A percentile compares a stretch with the other conserved stretches of the same genome.
Evolutionary conservation across 306 rosid species (phyloP).

Genomic region (Luffa aegyptiaca): DNA sequence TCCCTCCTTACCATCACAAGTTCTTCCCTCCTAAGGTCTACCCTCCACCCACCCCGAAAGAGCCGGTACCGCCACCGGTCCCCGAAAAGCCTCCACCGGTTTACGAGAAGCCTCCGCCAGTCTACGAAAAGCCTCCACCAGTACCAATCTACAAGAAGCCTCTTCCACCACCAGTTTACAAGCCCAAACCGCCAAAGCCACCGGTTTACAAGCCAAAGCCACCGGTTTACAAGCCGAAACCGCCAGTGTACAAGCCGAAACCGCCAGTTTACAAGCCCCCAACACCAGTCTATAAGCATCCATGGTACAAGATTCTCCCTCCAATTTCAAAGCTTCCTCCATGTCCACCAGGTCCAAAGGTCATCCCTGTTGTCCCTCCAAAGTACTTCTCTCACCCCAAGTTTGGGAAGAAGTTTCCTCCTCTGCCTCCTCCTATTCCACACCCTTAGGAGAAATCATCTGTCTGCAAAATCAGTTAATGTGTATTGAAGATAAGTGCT

Average conservation of each 20-base stretch:
- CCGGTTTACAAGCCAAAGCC: constrained; percentile 2
- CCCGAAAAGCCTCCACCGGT: constrained; percentile 11
- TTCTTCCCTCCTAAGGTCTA: constrained; percentile 21
- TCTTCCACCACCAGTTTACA: background rate
- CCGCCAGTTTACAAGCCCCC: constrained; percentile 20
- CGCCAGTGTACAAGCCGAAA: background rate
- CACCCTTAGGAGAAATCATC: background rate
- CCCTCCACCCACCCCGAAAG: background rate
- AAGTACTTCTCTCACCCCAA: constrained; percentile 10
- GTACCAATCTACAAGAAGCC: background rate
- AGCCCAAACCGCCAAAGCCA: background rate
- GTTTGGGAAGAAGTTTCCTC: constrained; percentile 16
- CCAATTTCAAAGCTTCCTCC: constrained; percentile 38
- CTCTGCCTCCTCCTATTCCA: background rate
- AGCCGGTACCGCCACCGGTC: constrained; percentile 10
- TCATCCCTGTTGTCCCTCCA: constrained; percentile 15
- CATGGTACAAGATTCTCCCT: constrained; percentile 35
- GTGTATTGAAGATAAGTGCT: background rate
- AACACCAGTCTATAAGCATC: constrained; percentile 12
- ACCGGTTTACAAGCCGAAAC: background rate
- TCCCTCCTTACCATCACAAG: constrained; percentile 32
- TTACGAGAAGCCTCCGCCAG: constrained; percentile 11
- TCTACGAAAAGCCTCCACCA: background rate
- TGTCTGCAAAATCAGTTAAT: background rate
- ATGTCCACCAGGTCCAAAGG: constrained; percentile 9